These are phyloP conservation scores for Taphrina betulina DNA, from an alignment of 1,139 yeast genomes.

Conservation along the genomic window DNA sequence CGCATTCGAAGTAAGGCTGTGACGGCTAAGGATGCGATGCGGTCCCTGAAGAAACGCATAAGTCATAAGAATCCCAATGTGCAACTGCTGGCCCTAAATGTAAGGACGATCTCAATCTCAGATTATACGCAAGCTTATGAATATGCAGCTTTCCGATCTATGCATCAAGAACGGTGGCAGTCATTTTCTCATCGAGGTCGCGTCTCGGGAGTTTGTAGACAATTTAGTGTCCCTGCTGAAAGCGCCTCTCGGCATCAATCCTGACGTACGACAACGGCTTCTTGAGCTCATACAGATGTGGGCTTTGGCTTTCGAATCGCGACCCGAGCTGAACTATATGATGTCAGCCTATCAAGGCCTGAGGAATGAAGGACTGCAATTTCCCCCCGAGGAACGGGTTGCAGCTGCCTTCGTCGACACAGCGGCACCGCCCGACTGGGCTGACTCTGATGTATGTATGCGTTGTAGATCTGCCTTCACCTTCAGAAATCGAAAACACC, in stretches of 20 bases:
- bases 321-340: constrained; percentile 66
- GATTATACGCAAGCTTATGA: neutral
- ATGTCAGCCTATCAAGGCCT: constrained; percentile 61
- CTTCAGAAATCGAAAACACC: constrained; percentile 86
- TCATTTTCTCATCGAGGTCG: constrained; percentile 75
- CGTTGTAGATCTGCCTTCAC: constrained; percentile 79
- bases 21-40: constrained; percentile 81
- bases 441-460: constrained; percentile 94
- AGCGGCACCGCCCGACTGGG: constrained; percentile 97
- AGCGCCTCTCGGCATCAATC: constrained; percentile 45
- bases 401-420: constrained; percentile 70
- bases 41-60: constrained; percentile 72
- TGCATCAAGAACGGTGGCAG: constrained; percentile 92
- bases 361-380: constrained; percentile 61
- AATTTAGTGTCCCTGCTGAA: constrained; percentile 48
- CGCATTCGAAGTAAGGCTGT: constrained; percentile 77
- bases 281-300: constrained; percentile 71
- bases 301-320: constrained; percentile 70
- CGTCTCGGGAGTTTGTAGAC: constrained; percentile 85
- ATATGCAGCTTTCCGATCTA: constrained; percentile 67
- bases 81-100: constrained; percentile 61
- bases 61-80: constrained; percentile 69
- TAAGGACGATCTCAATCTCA: constrained; percentile 7
- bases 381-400: constrained; percentile 54
- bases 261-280: constrained; percentile 59